Conservation (phyloP, 352 stramenopile genomes). For the Phytophthora syringae region DNA sequence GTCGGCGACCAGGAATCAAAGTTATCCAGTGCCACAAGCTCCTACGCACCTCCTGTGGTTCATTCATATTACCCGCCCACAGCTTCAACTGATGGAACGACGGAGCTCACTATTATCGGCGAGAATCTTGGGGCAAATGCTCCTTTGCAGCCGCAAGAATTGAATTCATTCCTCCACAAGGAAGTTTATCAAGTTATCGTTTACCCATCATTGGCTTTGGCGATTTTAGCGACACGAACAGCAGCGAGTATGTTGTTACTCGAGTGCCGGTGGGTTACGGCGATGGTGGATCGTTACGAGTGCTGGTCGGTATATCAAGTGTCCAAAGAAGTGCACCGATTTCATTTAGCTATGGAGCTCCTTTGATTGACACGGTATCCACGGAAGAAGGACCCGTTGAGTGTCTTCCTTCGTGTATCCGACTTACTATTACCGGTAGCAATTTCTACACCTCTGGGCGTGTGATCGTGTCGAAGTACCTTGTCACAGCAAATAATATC, state of each 20-base stretch:
- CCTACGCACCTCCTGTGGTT: slow-evolving; percentile 56
- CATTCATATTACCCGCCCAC: slow-evolving; percentile 19
- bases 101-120: slow-evolving; percentile 53
- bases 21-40: slow-evolving; percentile 43
- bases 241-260: slow-evolving; percentile 49
- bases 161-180: slow-evolving; percentile 52
- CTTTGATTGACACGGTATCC: slow-evolving; percentile 59
- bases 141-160: slow-evolving; percentile 49
- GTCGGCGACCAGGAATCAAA: slow-evolving; percentile 62
- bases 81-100: slow-evolving; percentile 56
- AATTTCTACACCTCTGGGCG: slow-evolving; percentile 58
- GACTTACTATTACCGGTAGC: slow-evolving; percentile 54
- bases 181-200: slow-evolving; percentile 32
- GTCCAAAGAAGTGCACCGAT: slow-evolving; percentile 46
- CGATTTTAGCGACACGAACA: slow-evolving; percentile 29
- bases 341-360: slow-evolving; percentile 44
- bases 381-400: slow-evolving; percentile 64
- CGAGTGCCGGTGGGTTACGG: slow-evolving; percentile 52
- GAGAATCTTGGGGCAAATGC: slow-evolving; percentile 56
- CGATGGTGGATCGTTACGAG: slow-evolving; percentile 35
- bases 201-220: slow-evolving; percentile 53
- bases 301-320: slow-evolving; percentile 47
- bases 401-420: slow-evolving; percentile 54
- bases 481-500: slow-evolving; percentile 32
- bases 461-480: slow-evolving; percentile 49